These are phyloP conservation scores for Pseudozyma thailandica DNA, from an alignment of 1,284 basidiomycete genomes.

Conservation along the genomic window DNA sequence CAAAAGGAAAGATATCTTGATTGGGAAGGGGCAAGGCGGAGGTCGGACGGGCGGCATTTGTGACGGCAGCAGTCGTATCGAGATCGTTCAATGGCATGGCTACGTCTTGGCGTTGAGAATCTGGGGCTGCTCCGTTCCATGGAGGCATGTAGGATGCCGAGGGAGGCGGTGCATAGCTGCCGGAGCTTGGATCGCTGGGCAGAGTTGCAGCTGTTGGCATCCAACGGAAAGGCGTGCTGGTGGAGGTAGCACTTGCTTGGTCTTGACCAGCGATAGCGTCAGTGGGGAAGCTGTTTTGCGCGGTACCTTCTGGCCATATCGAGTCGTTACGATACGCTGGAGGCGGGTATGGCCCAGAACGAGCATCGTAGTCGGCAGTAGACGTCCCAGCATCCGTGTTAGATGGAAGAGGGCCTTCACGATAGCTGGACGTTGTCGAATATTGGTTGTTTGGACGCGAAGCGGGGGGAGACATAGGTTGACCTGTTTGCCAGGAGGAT, in stretches of 20 bases:
- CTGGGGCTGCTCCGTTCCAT: conserved; percentile 23
- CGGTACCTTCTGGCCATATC: conserved; percentile 12
- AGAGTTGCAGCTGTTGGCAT: conserved; percentile 17
- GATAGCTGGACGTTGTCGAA: conserved; percentile 3
- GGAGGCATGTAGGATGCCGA: conserved; percentile 36
- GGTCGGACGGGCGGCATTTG: conserved; percentile 3
- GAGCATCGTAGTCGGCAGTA: conserved; percentile 5
- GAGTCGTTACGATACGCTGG: conserved; percentile 19
- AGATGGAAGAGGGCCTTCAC: not conserved
- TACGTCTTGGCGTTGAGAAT: conserved; percentile 11
- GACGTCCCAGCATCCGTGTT: not conserved
- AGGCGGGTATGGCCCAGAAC: conserved; percentile 7
- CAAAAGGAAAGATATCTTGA: conserved; percentile 53
- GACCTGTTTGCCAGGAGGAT: conserved; percentile 13
- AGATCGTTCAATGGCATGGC: conserved; percentile 27
- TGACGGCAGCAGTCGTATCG: conserved; percentile 13
- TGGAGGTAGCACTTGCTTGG: conserved; percentile 1
- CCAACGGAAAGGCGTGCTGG: conserved; percentile 25
- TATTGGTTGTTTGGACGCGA: conserved; percentile 15
- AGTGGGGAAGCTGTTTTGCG: conserved; percentile 7
- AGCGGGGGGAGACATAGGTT: conserved; percentile 25
- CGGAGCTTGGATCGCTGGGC: conserved; percentile 9
- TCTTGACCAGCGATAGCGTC: conserved; percentile 2
- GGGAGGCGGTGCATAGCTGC: conserved; percentile 44
- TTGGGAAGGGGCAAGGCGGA: conserved; percentile 28